These are phyloP conservation scores for Penicillium sp. DNA, from an alignment of 2,329 filamentous ascomycete genomes.

Conservation along the genomic window DNA sequence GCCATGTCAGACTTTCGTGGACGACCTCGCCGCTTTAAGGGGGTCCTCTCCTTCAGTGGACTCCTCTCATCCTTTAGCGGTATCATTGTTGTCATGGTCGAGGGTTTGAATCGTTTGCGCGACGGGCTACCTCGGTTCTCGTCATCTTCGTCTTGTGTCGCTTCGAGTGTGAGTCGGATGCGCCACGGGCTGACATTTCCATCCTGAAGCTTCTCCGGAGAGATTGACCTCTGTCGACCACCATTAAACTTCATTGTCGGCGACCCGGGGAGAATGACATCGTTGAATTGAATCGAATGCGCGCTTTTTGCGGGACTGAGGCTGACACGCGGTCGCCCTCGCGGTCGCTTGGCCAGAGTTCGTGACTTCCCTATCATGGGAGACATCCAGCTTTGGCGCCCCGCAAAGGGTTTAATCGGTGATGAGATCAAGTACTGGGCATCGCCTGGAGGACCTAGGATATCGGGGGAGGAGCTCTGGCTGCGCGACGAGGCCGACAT, in stretches of 20 bases:
- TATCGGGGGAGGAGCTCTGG: conserved; percentile 43
- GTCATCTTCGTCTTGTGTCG: conserved; percentile 44
- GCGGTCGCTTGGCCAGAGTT: conserved; percentile 11
- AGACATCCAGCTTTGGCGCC: conserved; percentile 42
- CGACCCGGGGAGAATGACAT: conserved; percentile 43
- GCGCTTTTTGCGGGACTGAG: conserved; percentile 38
- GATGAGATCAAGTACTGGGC: conserved; percentile 44
- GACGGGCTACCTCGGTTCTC: conserved; percentile 31
- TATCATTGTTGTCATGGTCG: conserved; percentile 41
- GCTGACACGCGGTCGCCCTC: conserved; percentile 29
- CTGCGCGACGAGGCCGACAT: conserved; percentile 37
- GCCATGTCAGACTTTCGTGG: conserved; percentile 44
- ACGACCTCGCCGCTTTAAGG: conserved; percentile 43
- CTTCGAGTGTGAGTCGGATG: conserved; percentile 49
- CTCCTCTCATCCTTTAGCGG: conserved; percentile 41
- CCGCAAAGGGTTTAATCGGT: conserved; percentile 38
- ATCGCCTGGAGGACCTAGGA: conserved; percentile 44
- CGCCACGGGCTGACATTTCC: conserved; percentile 49
- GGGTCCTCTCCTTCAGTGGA: conserved; percentile 33
- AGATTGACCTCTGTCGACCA: conserved; percentile 31
- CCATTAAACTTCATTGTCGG: conserved; percentile 33
- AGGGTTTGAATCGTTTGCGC: conserved; percentile 32
- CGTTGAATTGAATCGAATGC: conserved; percentile 43
- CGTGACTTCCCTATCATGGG: conserved; percentile 30
- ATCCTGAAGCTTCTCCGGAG: conserved; percentile 40